Conservation (phyloP, 2,329 filamentous ascomycete species). For the Fusarium oligoseptatum region DNA sequence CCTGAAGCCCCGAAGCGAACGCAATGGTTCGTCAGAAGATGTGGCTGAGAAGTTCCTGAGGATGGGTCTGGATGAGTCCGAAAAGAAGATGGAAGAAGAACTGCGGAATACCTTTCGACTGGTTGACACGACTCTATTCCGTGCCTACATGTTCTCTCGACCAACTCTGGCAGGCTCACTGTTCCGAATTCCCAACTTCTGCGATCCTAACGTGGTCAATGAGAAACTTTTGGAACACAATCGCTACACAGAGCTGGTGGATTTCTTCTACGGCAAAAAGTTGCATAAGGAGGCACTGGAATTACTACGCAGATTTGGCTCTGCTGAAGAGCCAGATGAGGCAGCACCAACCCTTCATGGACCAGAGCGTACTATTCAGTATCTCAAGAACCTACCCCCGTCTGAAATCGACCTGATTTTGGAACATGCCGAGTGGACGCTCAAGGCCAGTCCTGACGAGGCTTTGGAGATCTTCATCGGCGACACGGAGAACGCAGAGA, state of each 20-base stretch:
- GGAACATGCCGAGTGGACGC: constrained; percentile 90
- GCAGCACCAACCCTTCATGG: constrained; percentile 75
- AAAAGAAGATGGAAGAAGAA: constrained; percentile 76
- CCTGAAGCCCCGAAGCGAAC: constrained; percentile 64
- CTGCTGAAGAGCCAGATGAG: constrained; percentile 64
- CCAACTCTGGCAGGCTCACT: constrained; percentile 88
- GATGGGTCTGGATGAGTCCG: constrained; percentile 60
- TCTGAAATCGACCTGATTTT: constrained; percentile 92
- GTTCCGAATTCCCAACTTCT: constrained; percentile 97
- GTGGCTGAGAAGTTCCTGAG: constrained; percentile 69
- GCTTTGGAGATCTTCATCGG: constrained; percentile 95
- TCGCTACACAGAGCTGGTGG: constrained; percentile 93
- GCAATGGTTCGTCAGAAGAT: constrained; percentile 61
- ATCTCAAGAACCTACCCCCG: constrained; percentile 89
- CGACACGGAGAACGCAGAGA: constrained; percentile 95
- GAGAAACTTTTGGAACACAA: constrained; percentile 90
- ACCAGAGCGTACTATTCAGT: constrained; percentile 85
- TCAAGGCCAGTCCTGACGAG: constrained; percentile 77
- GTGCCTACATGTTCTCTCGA: constrained; percentile 92
- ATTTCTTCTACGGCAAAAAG: constrained; percentile 96
- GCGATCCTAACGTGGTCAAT: constrained; percentile 94
- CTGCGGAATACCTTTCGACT: constrained; percentile 83
- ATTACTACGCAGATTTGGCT: constrained; percentile 84
- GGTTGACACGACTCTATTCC: constrained; percentile 94
- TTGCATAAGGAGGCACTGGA: constrained; percentile 89